Conservation (phyloP, 176 grass and related monocot genomes). For the Melocanna baccifera region DNA sequence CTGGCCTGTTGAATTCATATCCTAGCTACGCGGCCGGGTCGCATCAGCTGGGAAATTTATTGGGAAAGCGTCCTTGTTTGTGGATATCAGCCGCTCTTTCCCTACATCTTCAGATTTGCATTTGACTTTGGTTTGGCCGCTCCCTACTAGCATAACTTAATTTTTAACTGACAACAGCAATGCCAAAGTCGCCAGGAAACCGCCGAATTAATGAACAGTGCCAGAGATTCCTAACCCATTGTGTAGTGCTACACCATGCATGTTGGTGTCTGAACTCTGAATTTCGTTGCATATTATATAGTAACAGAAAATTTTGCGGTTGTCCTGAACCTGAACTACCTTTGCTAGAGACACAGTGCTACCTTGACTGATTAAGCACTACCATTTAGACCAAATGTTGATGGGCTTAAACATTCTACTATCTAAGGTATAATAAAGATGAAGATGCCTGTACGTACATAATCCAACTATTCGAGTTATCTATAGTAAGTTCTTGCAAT, state of each 20-base stretch:
- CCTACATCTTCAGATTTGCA: conserved; percentile 23
- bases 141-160: neutral
- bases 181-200: conserved; percentile 12
- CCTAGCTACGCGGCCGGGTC: neutral
- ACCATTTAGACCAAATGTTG: conserved; percentile 8
- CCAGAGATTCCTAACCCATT: conserved; percentile 45
- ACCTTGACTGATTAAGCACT: conserved; percentile 17
- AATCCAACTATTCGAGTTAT: neutral
- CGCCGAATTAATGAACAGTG: neutral
- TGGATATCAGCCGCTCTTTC: neutral
- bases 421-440: neutral
- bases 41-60: conserved; percentile 15
- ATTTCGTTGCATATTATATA: neutral
- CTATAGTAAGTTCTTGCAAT: neutral
- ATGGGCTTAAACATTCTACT: conserved; percentile 11
- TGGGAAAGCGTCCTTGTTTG: conserved; percentile 1
- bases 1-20: neutral
- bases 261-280: conserved; percentile 18
- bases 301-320: neutral
- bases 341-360: neutral
- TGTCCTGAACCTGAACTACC: conserved; percentile 7
- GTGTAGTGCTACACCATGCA: neutral
- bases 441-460: neutral
- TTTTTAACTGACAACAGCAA: conserved; percentile 13
- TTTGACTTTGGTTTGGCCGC: conserved; percentile 46